Conservation (phyloP, 2,329 filamentous ascomycete genomes). For the Botrytis galanthina region DNA sequence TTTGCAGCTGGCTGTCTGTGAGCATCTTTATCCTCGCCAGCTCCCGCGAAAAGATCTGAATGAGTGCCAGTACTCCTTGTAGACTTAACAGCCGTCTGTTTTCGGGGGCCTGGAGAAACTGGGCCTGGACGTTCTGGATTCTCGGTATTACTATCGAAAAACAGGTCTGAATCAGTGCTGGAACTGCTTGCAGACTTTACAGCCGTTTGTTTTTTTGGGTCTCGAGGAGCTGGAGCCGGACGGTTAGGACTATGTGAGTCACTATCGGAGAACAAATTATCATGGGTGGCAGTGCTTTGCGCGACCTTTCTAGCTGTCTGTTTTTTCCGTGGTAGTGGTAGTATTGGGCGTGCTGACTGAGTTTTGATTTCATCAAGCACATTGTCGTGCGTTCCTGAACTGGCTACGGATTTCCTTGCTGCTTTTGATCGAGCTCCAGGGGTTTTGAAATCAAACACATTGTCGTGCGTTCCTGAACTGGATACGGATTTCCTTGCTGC, state of each 20-base stretch:
- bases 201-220: constrained; percentile 17
- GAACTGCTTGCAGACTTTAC: constrained; percentile 12
- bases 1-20: not conserved
- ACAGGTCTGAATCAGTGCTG: too few relatives aligned
- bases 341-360: constrained; percentile 1
- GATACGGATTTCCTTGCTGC: constrained; percentile 20
- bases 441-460: constrained; percentile 10
- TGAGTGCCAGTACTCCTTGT: not conserved
- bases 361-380: not conserved
- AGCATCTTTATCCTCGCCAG: not conserved
- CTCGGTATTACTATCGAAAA: too few relatives aligned
- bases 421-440: constrained; percentile 16
- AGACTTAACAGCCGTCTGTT: constrained; percentile 21
- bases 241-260: not conserved
- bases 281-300: not conserved
- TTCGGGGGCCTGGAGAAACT: not conserved
- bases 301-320: constrained; percentile 19
- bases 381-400: constrained; percentile 8
- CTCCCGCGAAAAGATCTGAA: not conserved
- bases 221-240: not conserved
- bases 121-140: not conserved
- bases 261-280: not conserved
- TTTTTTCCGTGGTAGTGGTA: constrained; percentile 14
- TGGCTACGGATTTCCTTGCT: constrained; percentile 18
- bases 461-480: constrained; percentile 7